Evolutionary conservation across 768 basidiomycete genomes (phyloP).

Genomic region (Hygrocybe punicea): DNA sequence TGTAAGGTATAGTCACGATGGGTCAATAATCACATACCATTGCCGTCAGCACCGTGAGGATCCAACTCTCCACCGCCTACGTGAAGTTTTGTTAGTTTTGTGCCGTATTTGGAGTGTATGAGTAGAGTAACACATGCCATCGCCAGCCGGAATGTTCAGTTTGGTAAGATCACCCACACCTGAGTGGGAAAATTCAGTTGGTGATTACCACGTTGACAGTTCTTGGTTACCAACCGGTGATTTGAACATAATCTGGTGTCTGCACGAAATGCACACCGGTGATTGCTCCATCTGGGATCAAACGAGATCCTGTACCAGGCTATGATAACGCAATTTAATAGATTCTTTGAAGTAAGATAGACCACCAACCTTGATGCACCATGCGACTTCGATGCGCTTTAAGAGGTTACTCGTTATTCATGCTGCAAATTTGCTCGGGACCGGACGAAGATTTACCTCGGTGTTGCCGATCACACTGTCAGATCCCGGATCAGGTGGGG

Average conservation of each 20-base stretch:
- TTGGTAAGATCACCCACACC: slow-evolving; percentile 63
- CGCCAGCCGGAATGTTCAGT: slow-evolving; percentile 60
- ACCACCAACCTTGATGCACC: slow-evolving; percentile 40
- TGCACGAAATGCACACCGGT: slow-evolving; percentile 63
- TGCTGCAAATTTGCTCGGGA: not conserved
- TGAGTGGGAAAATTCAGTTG: slow-evolving; percentile 14
- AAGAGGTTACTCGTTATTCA: not conserved
- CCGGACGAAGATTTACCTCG: slow-evolving; percentile 43
- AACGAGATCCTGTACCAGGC: slow-evolving; percentile 57
- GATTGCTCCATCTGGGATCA: slow-evolving; percentile 73
- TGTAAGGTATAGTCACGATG: not conserved
- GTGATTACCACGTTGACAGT: not conserved
- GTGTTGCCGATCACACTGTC: slow-evolving; percentile 55
- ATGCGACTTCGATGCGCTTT: slow-evolving; percentile 43
- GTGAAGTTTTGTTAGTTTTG: not conserved
- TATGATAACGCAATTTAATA: slow-evolving; percentile 24
- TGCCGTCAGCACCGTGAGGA: slow-evolving; percentile 62
- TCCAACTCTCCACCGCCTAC: slow-evolving; percentile 45
- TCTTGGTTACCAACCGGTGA: slow-evolving; percentile 47
- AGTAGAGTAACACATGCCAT: slow-evolving; percentile 37
- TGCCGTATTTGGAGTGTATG: not conserved
- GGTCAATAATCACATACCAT: slow-evolving; percentile 34
- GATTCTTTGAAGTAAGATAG: not conserved
- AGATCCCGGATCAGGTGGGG: slow-evolving; percentile 47
- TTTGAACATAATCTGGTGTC: slow-evolving; percentile 72